Evolutionary conservation across 2,329 filamentous ascomycete genomes (phyloP), one percentile per base, ranked within the genome.

Genomic region (Tricladium varicosporioides): DNA sequence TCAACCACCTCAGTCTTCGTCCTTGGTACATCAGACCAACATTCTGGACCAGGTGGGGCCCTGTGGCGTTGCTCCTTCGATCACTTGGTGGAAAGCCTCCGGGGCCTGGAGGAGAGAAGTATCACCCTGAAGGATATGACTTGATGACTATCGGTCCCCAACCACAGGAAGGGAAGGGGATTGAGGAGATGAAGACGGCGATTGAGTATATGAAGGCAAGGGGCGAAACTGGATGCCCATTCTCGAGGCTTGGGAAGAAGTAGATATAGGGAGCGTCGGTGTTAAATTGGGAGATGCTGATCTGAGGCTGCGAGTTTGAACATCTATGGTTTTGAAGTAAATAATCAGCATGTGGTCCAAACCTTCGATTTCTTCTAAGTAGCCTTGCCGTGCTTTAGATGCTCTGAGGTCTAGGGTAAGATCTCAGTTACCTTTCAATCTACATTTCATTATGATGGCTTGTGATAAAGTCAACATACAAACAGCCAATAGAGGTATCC

Each of bases 81-180:
- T 14, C 33, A 5, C 31, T 60, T 22, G 58, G 58, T 49, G 58
- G 58, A 9, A 60, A 56, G 49, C 40, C 53, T 49, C 56, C 58
- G 2, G 58, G 56, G 11, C 50, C 46, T 7, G 42, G 45, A 5
- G 56, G 58, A n/a, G 52, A 60, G 32, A 58, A 51, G 32, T 60
- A 58, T 56, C 43, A 59, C 27, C 58, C 56, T 2, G 48, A 18
- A 19, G 58, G 58, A 44, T 60, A 60, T 19, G 56, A 56, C 42
- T 53, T 60, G 56, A 56, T 36, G 48, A 60, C 58, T 45, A 60
- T 60, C 33, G 58, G 58, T 14, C 58, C 58, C n/a, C 42, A 59
- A n/a, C 58, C 58, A 1, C 58, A 60, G 51, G 51, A 60, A 54
- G 58, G 58, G 15, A 59, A 48, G 19, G 58, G 58, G 18, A 10